Conservation (phyloP, 805 yeast species). For the Cyberlindnera sargentensis region DNA sequence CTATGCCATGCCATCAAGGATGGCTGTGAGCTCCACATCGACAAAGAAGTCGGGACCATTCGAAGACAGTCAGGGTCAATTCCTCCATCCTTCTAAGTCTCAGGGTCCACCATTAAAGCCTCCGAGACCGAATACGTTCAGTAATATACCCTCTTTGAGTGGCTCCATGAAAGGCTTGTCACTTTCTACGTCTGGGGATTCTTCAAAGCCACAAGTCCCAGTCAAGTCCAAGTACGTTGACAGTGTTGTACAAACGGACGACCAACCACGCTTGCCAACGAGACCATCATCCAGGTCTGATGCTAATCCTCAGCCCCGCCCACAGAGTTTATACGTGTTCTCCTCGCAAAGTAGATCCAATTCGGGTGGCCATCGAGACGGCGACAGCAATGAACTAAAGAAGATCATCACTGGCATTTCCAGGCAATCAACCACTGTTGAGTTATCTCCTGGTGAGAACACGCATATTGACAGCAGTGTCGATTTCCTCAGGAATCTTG, state of each 20-base stretch:
- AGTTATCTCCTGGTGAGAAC: conserved; percentile 20
- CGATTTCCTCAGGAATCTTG: conserved; percentile 30
- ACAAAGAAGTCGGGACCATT: conserved; percentile 6
- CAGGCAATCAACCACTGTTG: conserved; percentile 10
- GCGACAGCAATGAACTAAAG: conserved; percentile 14
- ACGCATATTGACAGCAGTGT: conserved; percentile 28
- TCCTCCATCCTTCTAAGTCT: neutral
- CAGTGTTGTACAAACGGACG: conserved; percentile 23
- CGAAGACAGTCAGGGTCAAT: conserved; percentile 2
- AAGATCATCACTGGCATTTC: conserved; percentile 24
- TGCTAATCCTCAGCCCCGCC: conserved; percentile 17
- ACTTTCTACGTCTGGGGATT: conserved; percentile 1
- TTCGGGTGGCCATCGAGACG: conserved; percentile 5
- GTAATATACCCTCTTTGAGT: conserved; percentile 8
- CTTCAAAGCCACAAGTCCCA: conserved; percentile 8
- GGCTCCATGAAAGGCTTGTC: conserved; percentile 20
- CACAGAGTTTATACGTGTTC: conserved; percentile 27
- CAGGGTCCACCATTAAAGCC: conserved; percentile 15
- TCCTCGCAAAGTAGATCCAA: conserved; percentile 6
- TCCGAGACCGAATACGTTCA: conserved; percentile 13
- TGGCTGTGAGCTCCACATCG: neutral
- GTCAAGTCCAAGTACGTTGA: conserved; percentile 21
- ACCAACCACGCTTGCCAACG: neutral
- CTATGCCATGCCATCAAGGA: no score
- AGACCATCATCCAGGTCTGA: conserved; percentile 1